Conservation (phyloP, 73 alveolate genomes). For the Paramecium caudatum region DNA sequence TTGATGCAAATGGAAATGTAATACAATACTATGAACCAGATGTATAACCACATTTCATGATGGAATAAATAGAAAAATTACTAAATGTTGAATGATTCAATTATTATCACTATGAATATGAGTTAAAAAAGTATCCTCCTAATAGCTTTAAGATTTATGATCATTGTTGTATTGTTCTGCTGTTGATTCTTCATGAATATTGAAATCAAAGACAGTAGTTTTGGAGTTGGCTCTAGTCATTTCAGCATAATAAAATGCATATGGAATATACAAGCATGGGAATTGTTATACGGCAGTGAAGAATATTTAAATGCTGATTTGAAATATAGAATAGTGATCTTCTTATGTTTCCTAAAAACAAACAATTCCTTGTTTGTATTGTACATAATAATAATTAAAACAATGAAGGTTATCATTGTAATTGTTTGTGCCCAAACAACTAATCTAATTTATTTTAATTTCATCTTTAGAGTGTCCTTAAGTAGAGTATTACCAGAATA, state of each 20-base stretch:
- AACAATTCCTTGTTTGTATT: constrained; percentile 20
- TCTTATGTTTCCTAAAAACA: constrained; percentile 6
- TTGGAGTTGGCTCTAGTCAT: not conserved
- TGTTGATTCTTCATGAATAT: constrained; percentile 2
- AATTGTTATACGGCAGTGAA: constrained; percentile 23
- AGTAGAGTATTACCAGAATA: not conserved
- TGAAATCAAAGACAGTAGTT: not conserved
- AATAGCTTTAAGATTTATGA: not conserved
- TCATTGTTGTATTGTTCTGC: not conserved
- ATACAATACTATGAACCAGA: constrained; percentile 26
- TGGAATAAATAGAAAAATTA: constrained; percentile 51
- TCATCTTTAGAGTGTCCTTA: not conserved
- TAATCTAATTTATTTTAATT: constrained; percentile 4
- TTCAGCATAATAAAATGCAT: constrained; percentile 52
- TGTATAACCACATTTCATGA: constrained; percentile 65
- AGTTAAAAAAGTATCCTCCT: not conserved
- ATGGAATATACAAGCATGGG: constrained; percentile 20
- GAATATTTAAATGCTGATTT: constrained; percentile 12
- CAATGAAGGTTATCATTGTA: constrained; percentile 35
- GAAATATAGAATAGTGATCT: not conserved
- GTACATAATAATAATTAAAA: not conserved
- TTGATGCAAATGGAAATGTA: constrained; percentile 70
- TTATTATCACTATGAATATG: constrained; percentile 8
- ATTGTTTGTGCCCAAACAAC: not conserved
- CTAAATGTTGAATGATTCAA: not conserved